Conservation (phyloP, 306 rosid species). For the Purshia tridentata region DNA sequence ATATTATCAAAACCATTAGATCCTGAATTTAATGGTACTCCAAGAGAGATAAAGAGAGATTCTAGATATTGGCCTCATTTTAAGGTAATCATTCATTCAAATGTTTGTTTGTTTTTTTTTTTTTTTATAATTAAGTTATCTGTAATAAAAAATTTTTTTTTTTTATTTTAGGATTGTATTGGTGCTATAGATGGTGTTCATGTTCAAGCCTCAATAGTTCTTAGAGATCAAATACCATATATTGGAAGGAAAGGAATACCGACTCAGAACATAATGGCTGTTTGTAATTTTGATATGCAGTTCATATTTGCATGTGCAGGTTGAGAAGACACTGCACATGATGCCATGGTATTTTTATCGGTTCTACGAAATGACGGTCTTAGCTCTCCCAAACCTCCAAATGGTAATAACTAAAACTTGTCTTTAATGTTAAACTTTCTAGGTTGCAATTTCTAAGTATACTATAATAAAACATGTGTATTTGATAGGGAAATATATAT, state of each 20-base stretch:
- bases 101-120: background rate
- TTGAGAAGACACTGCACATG: background rate
- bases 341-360: background rate
- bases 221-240: background rate
- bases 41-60: background rate
- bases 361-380: background rate
- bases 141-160: background rate
- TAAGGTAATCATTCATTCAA: background rate
- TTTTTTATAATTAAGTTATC: background rate
- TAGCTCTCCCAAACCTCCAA: constrained; percentile 6
- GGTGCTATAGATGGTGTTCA: background rate
- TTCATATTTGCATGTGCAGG: background rate
- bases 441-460: no score
- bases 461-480: background rate
- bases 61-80: background rate
- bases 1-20: background rate
- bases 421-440: background rate
- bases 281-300: constrained; percentile 2
- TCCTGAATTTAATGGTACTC: background rate
- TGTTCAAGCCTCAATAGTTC: background rate
- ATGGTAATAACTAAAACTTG: background rate
- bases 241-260: background rate
- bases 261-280: background rate
- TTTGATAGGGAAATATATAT: background rate
- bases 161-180: background rate